Conservation (phyloP, 169 alveolate genomes). For the Plasmodium malariae region DNA sequence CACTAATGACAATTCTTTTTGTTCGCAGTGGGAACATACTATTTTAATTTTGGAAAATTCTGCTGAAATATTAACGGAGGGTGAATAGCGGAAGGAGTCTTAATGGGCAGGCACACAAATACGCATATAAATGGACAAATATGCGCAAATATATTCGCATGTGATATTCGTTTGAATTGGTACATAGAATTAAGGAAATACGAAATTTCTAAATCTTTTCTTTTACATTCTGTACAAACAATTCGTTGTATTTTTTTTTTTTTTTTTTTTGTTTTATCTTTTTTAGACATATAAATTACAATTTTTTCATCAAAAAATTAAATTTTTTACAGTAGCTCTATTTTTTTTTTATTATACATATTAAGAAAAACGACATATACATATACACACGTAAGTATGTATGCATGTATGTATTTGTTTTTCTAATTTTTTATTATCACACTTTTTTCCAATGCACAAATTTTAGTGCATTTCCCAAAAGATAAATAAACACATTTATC, state of each 20-base stretch:
- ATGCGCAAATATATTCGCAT: not conserved
- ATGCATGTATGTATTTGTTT: no score
- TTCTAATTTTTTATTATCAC: no score
- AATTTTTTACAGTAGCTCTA: no score
- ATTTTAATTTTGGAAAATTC: constrained; percentile 91
- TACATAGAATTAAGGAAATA: not conserved
- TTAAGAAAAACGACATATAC: no score
- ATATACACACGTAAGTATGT: no score
- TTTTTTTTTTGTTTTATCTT: not conserved
- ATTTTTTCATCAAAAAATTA: no score
- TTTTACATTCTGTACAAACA: not conserved
- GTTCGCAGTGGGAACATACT: constrained; percentile 95
- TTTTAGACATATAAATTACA: no score
- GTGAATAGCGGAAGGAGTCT: constrained; percentile 13
- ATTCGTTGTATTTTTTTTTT: not conserved
- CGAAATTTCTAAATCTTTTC: not conserved
- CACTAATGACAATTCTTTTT: constrained; percentile 89
- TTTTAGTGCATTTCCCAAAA: no score
- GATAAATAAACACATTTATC: no score
- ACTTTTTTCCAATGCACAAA: no score
- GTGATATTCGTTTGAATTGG: not conserved
- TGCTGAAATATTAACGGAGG: constrained; percentile 90
- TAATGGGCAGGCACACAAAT: not conserved
- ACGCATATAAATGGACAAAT: constrained; percentile 1
- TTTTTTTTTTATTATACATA: no score